Conservation (phyloP, 192 early-diverging fungal genomes). For the Funneliformis mosseae region DNA sequence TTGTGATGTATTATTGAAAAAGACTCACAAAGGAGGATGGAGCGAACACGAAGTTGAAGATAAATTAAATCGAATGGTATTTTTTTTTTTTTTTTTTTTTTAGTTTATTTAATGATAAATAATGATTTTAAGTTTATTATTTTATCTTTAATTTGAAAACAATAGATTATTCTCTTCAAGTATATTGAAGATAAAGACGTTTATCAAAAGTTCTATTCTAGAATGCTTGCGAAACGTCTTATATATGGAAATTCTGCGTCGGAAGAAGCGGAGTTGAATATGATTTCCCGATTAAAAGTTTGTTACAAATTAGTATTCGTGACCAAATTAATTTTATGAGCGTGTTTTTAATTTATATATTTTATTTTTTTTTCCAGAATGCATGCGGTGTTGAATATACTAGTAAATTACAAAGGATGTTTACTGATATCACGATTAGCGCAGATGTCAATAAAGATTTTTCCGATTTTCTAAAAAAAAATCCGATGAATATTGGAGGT, state of each 20-base stretch:
- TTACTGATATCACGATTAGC: slow-evolving; percentile 81
- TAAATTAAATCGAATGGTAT: slow-evolving; percentile 61
- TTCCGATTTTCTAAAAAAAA: slow-evolving; percentile 46
- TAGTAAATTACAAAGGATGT: slow-evolving; percentile 83
- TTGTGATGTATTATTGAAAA: slow-evolving; percentile 74
- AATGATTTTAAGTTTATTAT: background rate
- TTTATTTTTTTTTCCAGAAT: slow-evolving; percentile 41
- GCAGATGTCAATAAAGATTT: slow-evolving; percentile 65
- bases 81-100: background rate
- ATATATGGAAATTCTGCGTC: slow-evolving; percentile 72
- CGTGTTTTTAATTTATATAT: background rate
- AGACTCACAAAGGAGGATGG: slow-evolving; percentile 52
- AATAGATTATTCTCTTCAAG: slow-evolving; percentile 73
- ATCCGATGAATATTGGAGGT: slow-evolving; percentile 54
- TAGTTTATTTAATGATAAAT: background rate
- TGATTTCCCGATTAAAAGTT: slow-evolving; percentile 82
- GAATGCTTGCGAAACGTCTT: slow-evolving; percentile 79
- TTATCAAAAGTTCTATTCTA: slow-evolving; percentile 89
- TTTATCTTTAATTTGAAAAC: background rate
- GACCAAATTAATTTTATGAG: background rate
- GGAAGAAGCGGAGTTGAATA: slow-evolving; percentile 77
- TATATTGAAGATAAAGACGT: slow-evolving; percentile 91
- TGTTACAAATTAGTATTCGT: background rate
- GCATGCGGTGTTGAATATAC: slow-evolving; percentile 88
- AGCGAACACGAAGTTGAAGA: slow-evolving; percentile 71